Conservation (phyloP, 768 basidiomycete species). For the Lentinula guzmanii region DNA sequence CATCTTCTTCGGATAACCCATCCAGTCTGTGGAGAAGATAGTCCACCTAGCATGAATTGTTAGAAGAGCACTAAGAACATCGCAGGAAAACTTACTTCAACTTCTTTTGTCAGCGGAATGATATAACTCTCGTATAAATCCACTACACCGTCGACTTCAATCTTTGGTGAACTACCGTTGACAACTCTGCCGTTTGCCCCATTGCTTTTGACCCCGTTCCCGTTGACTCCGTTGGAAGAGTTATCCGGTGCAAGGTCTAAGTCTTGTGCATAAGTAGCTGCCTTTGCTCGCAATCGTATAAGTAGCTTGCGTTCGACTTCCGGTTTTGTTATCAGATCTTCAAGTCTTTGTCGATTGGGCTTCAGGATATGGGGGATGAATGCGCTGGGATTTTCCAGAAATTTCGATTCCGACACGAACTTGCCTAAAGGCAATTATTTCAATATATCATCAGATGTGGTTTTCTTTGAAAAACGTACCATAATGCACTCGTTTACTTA, state of each 20-base stretch:
- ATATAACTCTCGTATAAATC: conserved; percentile 93
- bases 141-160: conserved; percentile 90
- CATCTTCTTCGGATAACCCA: conserved; percentile 75
- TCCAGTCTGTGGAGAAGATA: conserved; percentile 91
- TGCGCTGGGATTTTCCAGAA: conserved; percentile 73
- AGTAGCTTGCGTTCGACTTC: conserved; percentile 89
- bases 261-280: conserved; percentile 62
- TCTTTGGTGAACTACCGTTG: conserved; percentile 48
- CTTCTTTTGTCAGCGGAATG: conserved; percentile 96
- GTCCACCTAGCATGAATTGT: conserved; percentile 59
- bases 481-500: conserved; percentile 97
- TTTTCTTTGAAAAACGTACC: conserved; percentile 42
- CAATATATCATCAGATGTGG: not conserved
- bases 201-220: conserved; percentile 12
- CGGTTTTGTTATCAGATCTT: conserved; percentile 91
- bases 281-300: conserved; percentile 80
- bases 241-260: conserved; percentile 69
- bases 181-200: conserved; percentile 13
- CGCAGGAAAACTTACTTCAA: conserved; percentile 63
- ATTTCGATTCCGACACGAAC: conserved; percentile 98
- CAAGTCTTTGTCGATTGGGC: conserved; percentile 73
- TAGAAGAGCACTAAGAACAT: not conserved
- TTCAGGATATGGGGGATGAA: conserved; percentile 90
- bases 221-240: conserved; percentile 32
- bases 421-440: conserved; percentile 58